Conservation (phyloP, 1,139 yeast genomes). For the Protomyces inouyei region DNA sequence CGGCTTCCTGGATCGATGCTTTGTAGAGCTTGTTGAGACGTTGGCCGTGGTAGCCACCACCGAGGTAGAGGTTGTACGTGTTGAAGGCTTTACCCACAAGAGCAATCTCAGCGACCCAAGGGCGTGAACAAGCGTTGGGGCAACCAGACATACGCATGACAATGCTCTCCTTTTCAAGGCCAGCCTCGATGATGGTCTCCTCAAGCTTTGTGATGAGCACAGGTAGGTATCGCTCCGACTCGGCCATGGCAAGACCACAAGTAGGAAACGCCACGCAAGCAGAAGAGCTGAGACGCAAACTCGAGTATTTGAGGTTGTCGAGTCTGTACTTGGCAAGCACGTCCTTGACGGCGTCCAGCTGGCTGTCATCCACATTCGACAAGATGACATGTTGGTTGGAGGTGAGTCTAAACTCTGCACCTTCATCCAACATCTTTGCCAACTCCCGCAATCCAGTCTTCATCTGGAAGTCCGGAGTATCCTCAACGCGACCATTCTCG, state of each 20-base stretch:
- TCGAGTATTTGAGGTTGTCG: constrained; percentile 79
- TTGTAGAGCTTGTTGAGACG: constrained; percentile 86
- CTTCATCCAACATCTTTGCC: constrained; percentile 61
- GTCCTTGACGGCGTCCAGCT: constrained; percentile 57
- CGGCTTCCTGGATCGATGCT: constrained; percentile 85
- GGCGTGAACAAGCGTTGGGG: constrained; percentile 98
- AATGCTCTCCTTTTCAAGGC: constrained; percentile 87
- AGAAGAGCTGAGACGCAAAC: constrained; percentile 80
- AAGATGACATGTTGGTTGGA: constrained; percentile 91
- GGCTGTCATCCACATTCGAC: constrained; percentile 65
- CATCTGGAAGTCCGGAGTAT: constrained; percentile 84
- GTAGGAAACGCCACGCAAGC: constrained; percentile 99
- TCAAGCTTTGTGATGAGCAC: constrained; percentile 75
- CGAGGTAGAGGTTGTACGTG: constrained; percentile 88
- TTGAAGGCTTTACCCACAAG: constrained; percentile 93
- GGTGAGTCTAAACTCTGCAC: constrained; percentile 66
- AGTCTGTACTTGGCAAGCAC: constrained; percentile 69
- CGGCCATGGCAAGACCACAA: constrained; percentile 99
- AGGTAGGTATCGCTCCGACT: constrained; percentile 92
- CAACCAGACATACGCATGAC: constrained; percentile 99
- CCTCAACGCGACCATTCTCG: constrained; percentile 96
- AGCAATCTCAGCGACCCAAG: constrained; percentile 96
- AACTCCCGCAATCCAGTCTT: constrained; percentile 78
- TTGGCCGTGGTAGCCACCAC: constrained; percentile 95
- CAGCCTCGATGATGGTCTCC: constrained; percentile 78